Conservation (phyloP, 2,329 filamentous ascomycete species). For the Drechslerella stenobrocha region DNA sequence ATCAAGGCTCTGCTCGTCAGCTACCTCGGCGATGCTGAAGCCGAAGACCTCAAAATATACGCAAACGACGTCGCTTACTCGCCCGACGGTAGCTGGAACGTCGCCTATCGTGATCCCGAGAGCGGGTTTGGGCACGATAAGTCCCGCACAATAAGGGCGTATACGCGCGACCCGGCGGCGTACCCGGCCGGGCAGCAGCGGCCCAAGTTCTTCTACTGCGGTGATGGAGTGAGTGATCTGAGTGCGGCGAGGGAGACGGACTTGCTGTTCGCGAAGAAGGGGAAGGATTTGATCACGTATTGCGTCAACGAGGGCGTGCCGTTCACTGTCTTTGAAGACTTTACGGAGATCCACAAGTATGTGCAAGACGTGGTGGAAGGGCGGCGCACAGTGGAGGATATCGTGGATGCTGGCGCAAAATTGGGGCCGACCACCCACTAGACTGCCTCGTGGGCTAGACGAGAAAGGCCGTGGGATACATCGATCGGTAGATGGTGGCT, state of each 20-base stretch:
- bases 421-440: slow-evolving; percentile 2
- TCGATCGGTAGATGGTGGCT: not conserved
- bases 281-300: slow-evolving; percentile 85
- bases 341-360: slow-evolving; percentile 74
- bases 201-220: slow-evolving; percentile 89
- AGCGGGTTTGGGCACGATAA: slow-evolving; percentile 96
- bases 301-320: slow-evolving; percentile 82
- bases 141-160: slow-evolving; percentile 84
- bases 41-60: slow-evolving; percentile 80
- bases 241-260: slow-evolving; percentile 92
- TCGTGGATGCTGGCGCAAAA: slow-evolving; percentile 2
- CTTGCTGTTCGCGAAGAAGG: slow-evolving; percentile 88
- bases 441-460: not conserved
- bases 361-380: slow-evolving; percentile 69
- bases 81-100: slow-evolving; percentile 80
- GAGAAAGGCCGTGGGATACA: no score
- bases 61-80: slow-evolving; percentile 83
- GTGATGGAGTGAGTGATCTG: slow-evolving; percentile 89
- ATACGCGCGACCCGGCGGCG: slow-evolving; percentile 68
- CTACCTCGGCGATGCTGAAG: slow-evolving; percentile 73
- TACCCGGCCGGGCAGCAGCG: slow-evolving; percentile 59
- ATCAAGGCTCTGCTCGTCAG: slow-evolving; percentile 80
- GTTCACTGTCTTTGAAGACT: slow-evolving; percentile 85
- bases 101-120: slow-evolving; percentile 78
- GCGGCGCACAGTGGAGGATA: slow-evolving; percentile 32